Conservation (phyloP, 768 basidiomycete genomes). For the Coprinopsis marcescibilis region DNA sequence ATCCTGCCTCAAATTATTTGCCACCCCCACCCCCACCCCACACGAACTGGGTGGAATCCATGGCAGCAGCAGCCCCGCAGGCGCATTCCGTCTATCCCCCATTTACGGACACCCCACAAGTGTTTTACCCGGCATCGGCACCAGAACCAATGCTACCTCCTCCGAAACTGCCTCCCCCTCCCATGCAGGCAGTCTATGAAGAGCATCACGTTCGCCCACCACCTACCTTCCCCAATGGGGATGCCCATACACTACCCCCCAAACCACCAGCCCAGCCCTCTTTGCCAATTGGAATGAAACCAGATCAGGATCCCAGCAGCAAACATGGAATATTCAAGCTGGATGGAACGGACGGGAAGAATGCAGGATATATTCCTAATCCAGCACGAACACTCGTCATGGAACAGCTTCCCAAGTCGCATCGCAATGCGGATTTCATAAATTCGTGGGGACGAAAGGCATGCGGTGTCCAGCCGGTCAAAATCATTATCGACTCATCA, state of each 20-base stretch:
- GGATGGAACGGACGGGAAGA: conserved; percentile 16
- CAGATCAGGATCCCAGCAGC: conserved; percentile 38
- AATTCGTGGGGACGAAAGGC: conserved; percentile 38
- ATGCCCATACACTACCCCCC: conserved; percentile 10
- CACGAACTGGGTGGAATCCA: not conserved
- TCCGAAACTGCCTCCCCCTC: not conserved
- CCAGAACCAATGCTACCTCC: not conserved
- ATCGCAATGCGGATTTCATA: conserved; percentile 37
- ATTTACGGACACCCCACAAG: too few species aligned
- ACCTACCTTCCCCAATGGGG: not conserved
- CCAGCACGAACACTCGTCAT: conserved; percentile 49
- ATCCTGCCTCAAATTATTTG: too few species aligned
- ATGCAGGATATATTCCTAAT: conserved; percentile 34
- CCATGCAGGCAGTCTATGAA: not conserved
- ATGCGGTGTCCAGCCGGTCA: conserved; percentile 31
- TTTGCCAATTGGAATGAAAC: conserved; percentile 39
- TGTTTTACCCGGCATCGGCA: too few species aligned
- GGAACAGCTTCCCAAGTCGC: conserved; percentile 47
- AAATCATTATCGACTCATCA: conserved; percentile 35
- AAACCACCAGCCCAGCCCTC: conserved; percentile 16
- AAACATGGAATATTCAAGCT: conserved; percentile 42
- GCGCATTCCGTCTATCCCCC: too few species aligned
- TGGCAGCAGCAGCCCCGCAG: not conserved
- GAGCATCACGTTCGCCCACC: not conserved
- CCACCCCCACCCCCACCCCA: too few species aligned